phyloP scores from a whole-genome alignment of 345 rosid genomes.

The Heritiera littoralis region DNA sequence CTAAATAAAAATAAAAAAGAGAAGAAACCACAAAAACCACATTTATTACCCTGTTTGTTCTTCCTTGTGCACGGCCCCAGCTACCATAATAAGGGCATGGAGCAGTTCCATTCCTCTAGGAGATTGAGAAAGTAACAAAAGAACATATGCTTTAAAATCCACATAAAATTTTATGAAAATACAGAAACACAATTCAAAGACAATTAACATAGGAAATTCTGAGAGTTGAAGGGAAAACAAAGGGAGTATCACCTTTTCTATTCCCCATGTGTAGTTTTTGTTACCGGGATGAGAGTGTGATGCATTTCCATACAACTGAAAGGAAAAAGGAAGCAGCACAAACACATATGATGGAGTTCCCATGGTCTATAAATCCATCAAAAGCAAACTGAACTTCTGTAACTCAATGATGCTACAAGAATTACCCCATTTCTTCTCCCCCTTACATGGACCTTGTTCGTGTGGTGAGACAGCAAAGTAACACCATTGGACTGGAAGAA shows the following conservation, averaged over 20 bases:
- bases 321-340: background rate
- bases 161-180: background rate
- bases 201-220: slow-evolving; percentile 3
- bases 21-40: background rate
- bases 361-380: background rate
- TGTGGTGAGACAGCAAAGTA: slow-evolving; percentile 24
- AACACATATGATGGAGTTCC: background rate
- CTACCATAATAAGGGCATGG: background rate
- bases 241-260: background rate
- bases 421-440: slow-evolving; percentile 19
- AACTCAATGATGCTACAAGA: background rate
- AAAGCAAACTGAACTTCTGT: background rate
- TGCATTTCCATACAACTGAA: slow-evolving; percentile 16
- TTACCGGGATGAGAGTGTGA: background rate
- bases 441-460: slow-evolving; percentile 25
- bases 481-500: slow-evolving; percentile 35
- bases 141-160: background rate
- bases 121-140: background rate
- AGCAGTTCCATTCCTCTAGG: slow-evolving; percentile 18
- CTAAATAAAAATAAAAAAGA: background rate
- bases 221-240: background rate
- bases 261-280: background rate
- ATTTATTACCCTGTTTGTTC: slow-evolving; percentile 30
- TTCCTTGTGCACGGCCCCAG: slow-evolving; percentile 25
- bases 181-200: background rate